phyloP scores from a whole-genome alignment of 1,284 basidiomycete species.

The Ganoderma lingzhi region DNA sequence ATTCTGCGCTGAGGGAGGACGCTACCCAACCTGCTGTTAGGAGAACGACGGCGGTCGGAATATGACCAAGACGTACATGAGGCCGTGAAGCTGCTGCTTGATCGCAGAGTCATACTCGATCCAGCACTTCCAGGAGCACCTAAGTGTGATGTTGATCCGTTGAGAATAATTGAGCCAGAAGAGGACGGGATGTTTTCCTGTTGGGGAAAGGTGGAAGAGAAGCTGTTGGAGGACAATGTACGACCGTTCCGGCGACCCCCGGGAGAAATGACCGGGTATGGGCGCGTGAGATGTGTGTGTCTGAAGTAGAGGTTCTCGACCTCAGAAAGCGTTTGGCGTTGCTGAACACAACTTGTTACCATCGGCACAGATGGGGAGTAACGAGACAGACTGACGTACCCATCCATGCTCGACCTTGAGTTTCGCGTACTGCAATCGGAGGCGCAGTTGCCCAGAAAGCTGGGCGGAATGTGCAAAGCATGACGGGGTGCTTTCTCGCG shows the following conservation, averaged over 20 bases:
- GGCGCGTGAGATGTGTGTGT: constrained; percentile 56
- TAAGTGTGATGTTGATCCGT: background rate
- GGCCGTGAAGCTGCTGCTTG: constrained; percentile 10
- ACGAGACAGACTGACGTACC: constrained; percentile 51
- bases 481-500: background rate
- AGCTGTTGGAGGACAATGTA: constrained; percentile 12
- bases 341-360: constrained; percentile 47
- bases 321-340: constrained; percentile 78
- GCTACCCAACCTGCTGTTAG: constrained; percentile 4
- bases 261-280: constrained; percentile 32
- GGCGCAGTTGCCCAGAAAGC: constrained; percentile 78
- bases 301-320: constrained; percentile 83
- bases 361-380: background rate
- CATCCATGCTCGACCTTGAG: constrained; percentile 84
- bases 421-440: constrained; percentile 78
- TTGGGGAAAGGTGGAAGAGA: background rate
- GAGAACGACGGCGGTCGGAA: background rate
- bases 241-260: constrained; percentile 29
- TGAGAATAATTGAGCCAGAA: background rate
- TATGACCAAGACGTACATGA: constrained; percentile 17
- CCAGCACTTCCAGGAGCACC: background rate
- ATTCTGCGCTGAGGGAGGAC: constrained; percentile 21
- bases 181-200: constrained; percentile 10
- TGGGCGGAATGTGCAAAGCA: constrained; percentile 37
- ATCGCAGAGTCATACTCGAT: background rate